Conservation (phyloP, 352 stramenopile genomes). For the Globisporangium heterothallicum region DNA sequence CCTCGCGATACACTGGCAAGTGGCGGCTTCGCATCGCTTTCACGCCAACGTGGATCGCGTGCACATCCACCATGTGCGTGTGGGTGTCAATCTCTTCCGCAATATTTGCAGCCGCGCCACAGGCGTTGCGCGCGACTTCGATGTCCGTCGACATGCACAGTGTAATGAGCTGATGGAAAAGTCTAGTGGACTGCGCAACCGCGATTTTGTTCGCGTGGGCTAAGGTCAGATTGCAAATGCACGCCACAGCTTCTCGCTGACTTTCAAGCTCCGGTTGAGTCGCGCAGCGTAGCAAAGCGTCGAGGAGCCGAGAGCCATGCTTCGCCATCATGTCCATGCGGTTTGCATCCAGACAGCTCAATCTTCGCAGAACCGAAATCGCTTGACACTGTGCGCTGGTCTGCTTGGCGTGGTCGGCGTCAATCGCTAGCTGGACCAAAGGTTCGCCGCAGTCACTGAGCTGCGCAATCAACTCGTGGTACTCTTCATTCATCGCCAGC, state of each 20-base stretch:
- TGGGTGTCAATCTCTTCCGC: conserved; percentile 83
- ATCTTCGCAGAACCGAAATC: conserved; percentile 84
- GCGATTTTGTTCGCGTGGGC: conserved; percentile 72
- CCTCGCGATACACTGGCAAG: conserved; percentile 89
- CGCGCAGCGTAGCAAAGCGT: conserved; percentile 40
- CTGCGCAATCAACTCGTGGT: conserved; percentile 59
- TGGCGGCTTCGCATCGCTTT: conserved; percentile 88
- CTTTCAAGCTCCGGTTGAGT: conserved; percentile 67
- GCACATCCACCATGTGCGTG: conserved; percentile 75
- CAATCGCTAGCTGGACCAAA: conserved; percentile 52
- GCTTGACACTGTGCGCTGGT: conserved; percentile 84
- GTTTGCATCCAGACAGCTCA: conserved; percentile 80
- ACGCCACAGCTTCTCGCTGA: conserved; percentile 86
- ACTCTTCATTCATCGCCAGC: conserved; percentile 76
- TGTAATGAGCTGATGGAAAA: conserved; percentile 62
- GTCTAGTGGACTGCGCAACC: conserved; percentile 38
- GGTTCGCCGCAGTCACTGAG: conserved; percentile 41
- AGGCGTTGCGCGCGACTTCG: conserved; percentile 90
- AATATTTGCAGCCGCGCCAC: conserved; percentile 89
- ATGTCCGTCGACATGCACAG: conserved; percentile 82
- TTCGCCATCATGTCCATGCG: conserved; percentile 72
- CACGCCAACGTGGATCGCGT: conserved; percentile 84
- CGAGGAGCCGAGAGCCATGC: conserved; percentile 50
- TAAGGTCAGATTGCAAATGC: conserved; percentile 84
- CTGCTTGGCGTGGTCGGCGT: conserved; percentile 35